A percentile compares a stretch with the other conserved stretches of the same genome.
phyloP scores from a whole-genome alignment of 345 rosid species.

The Lepidium aucheri region DNA sequence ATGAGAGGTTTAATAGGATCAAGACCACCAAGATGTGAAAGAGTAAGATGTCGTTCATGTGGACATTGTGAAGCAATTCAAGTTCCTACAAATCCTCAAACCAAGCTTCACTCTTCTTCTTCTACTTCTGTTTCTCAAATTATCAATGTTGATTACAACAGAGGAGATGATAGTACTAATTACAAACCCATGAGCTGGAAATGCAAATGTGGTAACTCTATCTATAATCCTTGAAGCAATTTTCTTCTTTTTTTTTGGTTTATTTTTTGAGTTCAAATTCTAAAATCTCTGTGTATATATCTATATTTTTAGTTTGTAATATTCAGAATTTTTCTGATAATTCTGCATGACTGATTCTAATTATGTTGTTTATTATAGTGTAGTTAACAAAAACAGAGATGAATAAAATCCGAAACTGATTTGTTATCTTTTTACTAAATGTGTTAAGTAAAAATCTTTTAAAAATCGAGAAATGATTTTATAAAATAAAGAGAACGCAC shows the following conservation, averaged over 20 bases:
- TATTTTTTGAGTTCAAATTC: background rate
- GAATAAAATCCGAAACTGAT: background rate
- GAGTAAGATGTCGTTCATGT: conserved; percentile 63
- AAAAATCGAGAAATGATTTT: background rate
- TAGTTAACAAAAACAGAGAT: conserved; percentile 8
- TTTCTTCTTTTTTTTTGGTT: background rate
- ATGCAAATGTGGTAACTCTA: conserved; percentile 87
- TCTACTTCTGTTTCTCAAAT: conserved; percentile 14
- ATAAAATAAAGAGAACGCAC: conserved; percentile 2
- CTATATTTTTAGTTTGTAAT: conserved; percentile 12
- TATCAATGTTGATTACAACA: conserved; percentile 34
- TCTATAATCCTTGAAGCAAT: conserved; percentile 58
- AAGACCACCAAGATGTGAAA: conserved; percentile 80
- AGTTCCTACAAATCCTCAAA: conserved; percentile 73
- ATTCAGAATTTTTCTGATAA: background rate
- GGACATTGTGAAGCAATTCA: conserved; percentile 82
- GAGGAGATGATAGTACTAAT: conserved; percentile 59
- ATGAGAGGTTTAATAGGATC: conserved; percentile 75
- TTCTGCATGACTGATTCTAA: conserved; percentile 1
- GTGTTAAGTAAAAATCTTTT: conserved; percentile 1
- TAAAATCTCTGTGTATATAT: conserved; percentile 15
- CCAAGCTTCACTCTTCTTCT: conserved; percentile 13
- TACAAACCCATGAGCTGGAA: conserved; percentile 97
- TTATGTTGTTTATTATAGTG: background rate
- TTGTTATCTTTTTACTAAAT: background rate